A percentile compares a stretch with the other conserved stretches of the same genome.
These are phyloP conservation scores for Globisporangium ultimum DNA, from an alignment of 352 stramenopile genomes.

Conservation along the genomic window DNA sequence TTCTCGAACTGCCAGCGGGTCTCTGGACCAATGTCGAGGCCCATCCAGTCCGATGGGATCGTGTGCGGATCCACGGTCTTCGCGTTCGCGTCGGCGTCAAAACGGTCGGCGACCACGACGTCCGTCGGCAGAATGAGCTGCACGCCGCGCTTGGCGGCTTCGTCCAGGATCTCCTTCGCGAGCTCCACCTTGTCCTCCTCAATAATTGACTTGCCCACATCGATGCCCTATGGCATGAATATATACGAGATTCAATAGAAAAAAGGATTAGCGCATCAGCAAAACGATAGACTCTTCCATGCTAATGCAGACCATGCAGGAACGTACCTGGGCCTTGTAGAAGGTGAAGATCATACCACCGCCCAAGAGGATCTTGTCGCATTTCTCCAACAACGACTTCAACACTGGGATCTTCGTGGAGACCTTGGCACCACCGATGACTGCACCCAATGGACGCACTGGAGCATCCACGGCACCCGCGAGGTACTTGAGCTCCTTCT, in stretches of 20 bases:
- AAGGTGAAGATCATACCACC: slow-evolving; percentile 98
- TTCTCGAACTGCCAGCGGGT: slow-evolving; percentile 59
- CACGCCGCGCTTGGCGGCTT: slow-evolving; percentile 87
- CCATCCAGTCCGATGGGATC: slow-evolving; percentile 96
- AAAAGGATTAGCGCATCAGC: too few species aligned
- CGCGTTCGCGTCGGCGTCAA: slow-evolving; percentile 55
- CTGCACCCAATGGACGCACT: slow-evolving; percentile 91
- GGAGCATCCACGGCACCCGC: slow-evolving; percentile 85
- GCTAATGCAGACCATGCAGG: neutral
- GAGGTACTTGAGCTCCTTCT: slow-evolving; percentile 98
- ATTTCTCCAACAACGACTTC: slow-evolving; percentile 94
- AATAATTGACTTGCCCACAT: slow-evolving; percentile 93
- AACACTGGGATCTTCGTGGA: slow-evolving; percentile 96
- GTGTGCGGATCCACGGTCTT: slow-evolving; percentile 67
- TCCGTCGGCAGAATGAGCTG: slow-evolving; percentile 91
- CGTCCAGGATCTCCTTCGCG: slow-evolving; percentile 88
- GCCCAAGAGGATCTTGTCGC: slow-evolving; percentile 95
- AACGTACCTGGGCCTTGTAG: slow-evolving; percentile 88
- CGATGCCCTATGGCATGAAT: slow-evolving; percentile 60
- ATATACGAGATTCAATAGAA: too few species aligned
- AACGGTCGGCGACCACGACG: slow-evolving; percentile 93
- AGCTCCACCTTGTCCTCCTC: slow-evolving; percentile 95
- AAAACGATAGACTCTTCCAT: too few species aligned
- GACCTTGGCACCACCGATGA: slow-evolving; percentile 95
- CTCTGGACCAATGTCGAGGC: slow-evolving; percentile 84